These are phyloP conservation scores for Mucor mucedo DNA, from an alignment of 371 early-diverging fungal species.

Conservation along the genomic window DNA sequence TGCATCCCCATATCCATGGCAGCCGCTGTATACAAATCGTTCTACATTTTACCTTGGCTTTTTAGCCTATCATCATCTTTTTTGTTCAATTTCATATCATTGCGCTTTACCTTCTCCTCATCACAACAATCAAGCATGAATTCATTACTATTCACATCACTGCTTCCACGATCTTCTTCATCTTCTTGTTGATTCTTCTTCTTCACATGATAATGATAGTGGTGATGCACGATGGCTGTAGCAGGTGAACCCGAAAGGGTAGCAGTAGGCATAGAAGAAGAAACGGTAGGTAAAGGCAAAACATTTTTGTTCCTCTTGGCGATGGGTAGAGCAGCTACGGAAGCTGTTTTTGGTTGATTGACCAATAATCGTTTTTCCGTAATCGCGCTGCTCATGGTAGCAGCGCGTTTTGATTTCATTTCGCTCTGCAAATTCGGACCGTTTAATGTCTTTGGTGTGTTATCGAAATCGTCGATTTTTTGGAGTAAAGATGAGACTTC, in stretches of 20 bases:
- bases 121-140: constrained; percentile 1
- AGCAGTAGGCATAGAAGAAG: constrained; percentile 28
- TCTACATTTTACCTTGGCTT: background rate
- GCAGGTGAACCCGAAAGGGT: constrained; percentile 4
- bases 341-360: background rate
- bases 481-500: constrained; percentile 34
- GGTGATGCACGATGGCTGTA: constrained; percentile 43
- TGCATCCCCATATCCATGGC: constrained; percentile 1
- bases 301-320: background rate
- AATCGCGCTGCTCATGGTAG: background rate
- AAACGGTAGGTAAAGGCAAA: constrained; percentile 15
- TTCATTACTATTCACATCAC: background rate
- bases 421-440: too few species aligned
- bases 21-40: background rate
- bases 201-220: constrained; percentile 46
- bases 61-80: background rate
- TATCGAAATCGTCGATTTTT: constrained; percentile 8
- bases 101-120: background rate
- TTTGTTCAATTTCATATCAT: background rate
- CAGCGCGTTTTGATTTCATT: background rate
- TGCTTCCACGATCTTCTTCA: constrained; percentile 20
- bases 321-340: background rate
- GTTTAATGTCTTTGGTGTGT: too few species aligned
- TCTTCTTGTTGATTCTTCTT: constrained; percentile 6
- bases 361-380: too few species aligned